Base-by-base conservation (phyloP, 2,329 filamentous ascomycete species). In the Endoconidiophora laricicola region DNA sequence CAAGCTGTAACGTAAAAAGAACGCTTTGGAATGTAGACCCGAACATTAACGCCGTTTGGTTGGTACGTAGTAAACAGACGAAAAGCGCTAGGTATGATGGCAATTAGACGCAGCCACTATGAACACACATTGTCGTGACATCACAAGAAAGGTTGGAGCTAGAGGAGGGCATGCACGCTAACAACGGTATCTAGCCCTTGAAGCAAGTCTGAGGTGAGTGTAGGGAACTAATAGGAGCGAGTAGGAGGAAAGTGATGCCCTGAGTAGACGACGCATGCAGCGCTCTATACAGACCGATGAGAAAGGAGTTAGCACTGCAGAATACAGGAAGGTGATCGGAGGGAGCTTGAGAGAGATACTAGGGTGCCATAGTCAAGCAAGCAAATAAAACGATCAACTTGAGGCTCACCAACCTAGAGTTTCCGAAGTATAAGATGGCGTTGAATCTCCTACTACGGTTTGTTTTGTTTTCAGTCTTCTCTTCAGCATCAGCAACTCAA, bases 401-500 rank as follows among this genome's bases (percentile, higher is more conserved):
- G 26, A 33, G 26, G 26, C 7, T 10, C 3, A 10, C 3, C 6
- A 29, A 33, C 7, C 26, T 33, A 9, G 26, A 33, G 7, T 33
- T 10, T 5, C 5, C 16, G 14, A n/a, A 52, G 33, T 52, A 52
- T 52, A 52, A 48, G 42, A 44, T 37, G 24, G 36, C 24, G 20
- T 6, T 12, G 10, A 6, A 26, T 48, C 45, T 23, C 9, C 46
- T 37, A 20, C 41, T 2, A 4, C 7, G 12, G 24, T 2, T 24
- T 38, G 24, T 22, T 6, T 18, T 14, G 42, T n/a, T 9, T 22
- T 6, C 33, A 7, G 3, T 37, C 26, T 39, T 37, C 41, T 44
- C 40, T 37, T 39, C 48, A 49, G 29, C 47, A 49, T 38, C 47
- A 49, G 12, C 29, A 37, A 46, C 23, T 48, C 46, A 41, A 40